phyloP scores from a whole-genome alignment of 2,329 filamentous ascomycete genomes.

The Aspergillus caelatus region DNA sequence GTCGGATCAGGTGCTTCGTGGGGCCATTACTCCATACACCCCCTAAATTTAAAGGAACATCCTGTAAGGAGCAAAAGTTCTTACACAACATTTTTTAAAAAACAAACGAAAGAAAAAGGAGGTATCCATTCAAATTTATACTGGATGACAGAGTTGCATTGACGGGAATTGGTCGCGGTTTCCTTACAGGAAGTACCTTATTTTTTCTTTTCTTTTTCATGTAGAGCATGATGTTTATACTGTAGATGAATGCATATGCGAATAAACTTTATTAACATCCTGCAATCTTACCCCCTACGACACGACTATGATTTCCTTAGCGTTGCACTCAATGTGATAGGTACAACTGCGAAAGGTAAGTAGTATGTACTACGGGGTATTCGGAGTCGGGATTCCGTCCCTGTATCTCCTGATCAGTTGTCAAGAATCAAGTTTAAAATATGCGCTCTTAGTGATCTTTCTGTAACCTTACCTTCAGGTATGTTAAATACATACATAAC shows the following conservation, averaged over 20 bases:
- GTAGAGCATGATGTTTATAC: neutral
- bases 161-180: neutral
- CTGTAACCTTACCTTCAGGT: neutral
- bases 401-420: constrained; percentile 4
- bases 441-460: neutral
- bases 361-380: neutral
- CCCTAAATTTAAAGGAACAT: neutral
- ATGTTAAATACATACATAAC: neutral
- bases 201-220: too few species aligned
- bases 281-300: neutral
- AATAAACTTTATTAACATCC: neutral
- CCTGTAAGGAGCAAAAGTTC: neutral
- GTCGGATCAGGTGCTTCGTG: constrained; percentile 7
- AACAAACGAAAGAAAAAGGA: neutral
- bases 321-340: neutral
- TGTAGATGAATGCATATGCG: neutral
- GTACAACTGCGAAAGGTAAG: neutral
- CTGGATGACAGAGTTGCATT: neutral
- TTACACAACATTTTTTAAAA: neutral
- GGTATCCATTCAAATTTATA: neutral
- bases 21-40: neutral
- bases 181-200: neutral
- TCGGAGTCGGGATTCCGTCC: neutral
- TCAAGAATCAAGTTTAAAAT: neutral
- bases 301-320: neutral